Base-by-base conservation (phyloP, 352 stramenopile genomes). In the Blastocystis sp. region DNA sequence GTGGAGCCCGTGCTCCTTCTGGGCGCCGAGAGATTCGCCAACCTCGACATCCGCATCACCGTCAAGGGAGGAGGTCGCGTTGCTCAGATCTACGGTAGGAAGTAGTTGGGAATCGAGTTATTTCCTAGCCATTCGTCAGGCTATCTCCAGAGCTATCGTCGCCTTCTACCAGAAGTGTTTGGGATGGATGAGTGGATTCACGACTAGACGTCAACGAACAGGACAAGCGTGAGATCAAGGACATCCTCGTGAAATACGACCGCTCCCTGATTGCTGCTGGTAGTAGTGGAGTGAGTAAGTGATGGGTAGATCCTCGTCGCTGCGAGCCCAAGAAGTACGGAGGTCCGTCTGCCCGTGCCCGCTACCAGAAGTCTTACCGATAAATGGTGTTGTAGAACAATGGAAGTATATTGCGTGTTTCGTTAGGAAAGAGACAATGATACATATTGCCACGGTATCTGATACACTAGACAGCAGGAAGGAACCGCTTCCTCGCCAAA, bases 261-360 rank as follows among this genome's bases (percentile, higher is more conserved):
- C 92, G 96, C 88, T 98, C 95, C 88, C 92, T 99, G 34, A 91
- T 99, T 49, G 65, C 51, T 77, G n/a, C 65, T n/a, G 65, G 51
- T 77, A 24, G 0, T 21, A 63, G 14, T 63, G 11, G 18, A 9
- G 0, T 49, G 16, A 6, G n/a, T 0, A 63, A 16, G n/a, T 77
- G 9, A 77, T 51, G 8, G 95, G 98, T 34, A 94, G 96, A 99
- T 92, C 94, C 96, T 59, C 95, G 96, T 91, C 93, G 96, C 87
- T 97, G 96, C 90, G 96, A 99, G 90, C 94, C 96, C 54, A 99
- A 99, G 94, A 99, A 99, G 92, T 99, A 98, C 89, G 96, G 96
- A 90, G 96, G 96, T 91, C 89, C 88, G 76, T 95, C 91, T 88
- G 96, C 96, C 76, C 94, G 96, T 89, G 94, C 96, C 92, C 94